Conservation (phyloP, 495 filamentous ascomycete species). For the Xylaria palmicola region DNA sequence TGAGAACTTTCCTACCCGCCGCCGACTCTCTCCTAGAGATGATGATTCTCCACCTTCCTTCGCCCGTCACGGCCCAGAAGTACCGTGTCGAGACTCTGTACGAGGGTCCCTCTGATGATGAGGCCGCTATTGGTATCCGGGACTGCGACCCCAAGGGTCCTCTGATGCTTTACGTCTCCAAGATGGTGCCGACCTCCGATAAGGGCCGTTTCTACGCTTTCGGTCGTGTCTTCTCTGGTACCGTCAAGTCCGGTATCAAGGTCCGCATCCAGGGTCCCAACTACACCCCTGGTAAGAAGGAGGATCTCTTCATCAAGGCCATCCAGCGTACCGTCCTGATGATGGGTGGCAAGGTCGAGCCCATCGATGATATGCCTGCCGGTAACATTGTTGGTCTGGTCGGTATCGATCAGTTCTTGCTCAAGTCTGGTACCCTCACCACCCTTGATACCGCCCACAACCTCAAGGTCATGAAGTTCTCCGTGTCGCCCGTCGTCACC, state of each 20-base stretch:
- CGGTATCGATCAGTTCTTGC: conserved; percentile 99
- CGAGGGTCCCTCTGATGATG: conserved; percentile 93
- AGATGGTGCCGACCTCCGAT: conserved; percentile 99
- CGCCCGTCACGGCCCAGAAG: conserved; percentile 91
- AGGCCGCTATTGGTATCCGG: conserved; percentile 89
- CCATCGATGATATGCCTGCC: conserved; percentile 97
- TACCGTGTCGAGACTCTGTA: conserved; percentile 99
- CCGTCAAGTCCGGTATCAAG: conserved; percentile 94
- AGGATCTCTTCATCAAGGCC: conserved; percentile 98
- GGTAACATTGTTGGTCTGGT: conserved; percentile 99
- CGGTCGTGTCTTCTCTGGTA: conserved; percentile 99
- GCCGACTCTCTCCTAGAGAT: conserved; percentile 99
- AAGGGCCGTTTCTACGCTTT: conserved; percentile 99
- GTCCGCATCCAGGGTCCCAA: conserved; percentile 99
- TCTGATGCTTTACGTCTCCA: conserved; percentile 99
- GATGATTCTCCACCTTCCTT: conserved; percentile 99
- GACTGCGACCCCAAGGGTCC: conserved; percentile 97
- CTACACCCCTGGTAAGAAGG: conserved; percentile 97
- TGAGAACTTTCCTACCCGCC: conserved; percentile 97
- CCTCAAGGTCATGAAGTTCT: conserved; percentile 99
- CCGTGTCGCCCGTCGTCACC: conserved; percentile 97
- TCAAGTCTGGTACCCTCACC: conserved; percentile 99
- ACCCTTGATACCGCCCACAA: conserved; percentile 98
- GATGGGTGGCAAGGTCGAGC: conserved; percentile 99
- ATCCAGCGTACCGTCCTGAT: conserved; percentile 99